Evolutionary conservation across 2,329 filamentous ascomycete species (phyloP).

Genomic region (Waltergamsia citrina): DNA sequence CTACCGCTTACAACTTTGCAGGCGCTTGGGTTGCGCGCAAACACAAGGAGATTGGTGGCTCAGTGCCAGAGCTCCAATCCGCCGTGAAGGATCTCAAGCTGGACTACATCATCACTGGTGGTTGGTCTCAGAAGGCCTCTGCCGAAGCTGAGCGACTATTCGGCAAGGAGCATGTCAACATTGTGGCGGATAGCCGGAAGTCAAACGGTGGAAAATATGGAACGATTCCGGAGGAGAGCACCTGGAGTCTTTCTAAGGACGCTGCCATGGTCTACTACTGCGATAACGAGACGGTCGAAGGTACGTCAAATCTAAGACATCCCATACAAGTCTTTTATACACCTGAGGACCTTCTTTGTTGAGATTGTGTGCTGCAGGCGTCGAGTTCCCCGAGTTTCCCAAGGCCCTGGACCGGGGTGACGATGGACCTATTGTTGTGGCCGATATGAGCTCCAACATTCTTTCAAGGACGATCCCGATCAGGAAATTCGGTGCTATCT

Average conservation of each 20-base stretch:
- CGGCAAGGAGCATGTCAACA: constrained; percentile 70
- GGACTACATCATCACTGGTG: constrained; percentile 86
- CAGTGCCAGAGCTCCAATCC: constrained; percentile 50
- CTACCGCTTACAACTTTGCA: constrained; percentile 76
- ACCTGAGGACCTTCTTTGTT: too few relatives aligned
- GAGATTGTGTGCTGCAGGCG: too few relatives aligned
- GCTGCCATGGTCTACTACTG: constrained; percentile 79
- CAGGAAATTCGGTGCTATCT: constrained; percentile 72
- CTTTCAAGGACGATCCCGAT: constrained; percentile 71
- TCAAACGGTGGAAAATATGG: constrained; percentile 75
- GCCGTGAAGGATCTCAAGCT: constrained; percentile 65
- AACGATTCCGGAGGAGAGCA: constrained; percentile 65
- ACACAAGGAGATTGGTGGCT: constrained; percentile 46
- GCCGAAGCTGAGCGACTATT: constrained; percentile 74
- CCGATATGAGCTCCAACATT: constrained; percentile 93
- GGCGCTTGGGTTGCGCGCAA: constrained; percentile 70
- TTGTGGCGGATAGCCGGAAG: constrained; percentile 60
- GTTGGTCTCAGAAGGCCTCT: constrained; percentile 80
- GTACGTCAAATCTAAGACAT: too few relatives aligned
- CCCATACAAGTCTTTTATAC: too few relatives aligned
- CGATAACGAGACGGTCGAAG: constrained; percentile 75
- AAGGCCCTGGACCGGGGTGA: constrained; percentile 45
- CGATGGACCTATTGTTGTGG: constrained; percentile 68
- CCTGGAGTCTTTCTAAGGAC: constrained; percentile 63
- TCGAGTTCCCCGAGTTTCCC: constrained; percentile 77